Evolutionary conservation across 2,329 filamentous ascomycete genomes (phyloP).

Genomic region (Coniosporium tulheliwenetii): DNA sequence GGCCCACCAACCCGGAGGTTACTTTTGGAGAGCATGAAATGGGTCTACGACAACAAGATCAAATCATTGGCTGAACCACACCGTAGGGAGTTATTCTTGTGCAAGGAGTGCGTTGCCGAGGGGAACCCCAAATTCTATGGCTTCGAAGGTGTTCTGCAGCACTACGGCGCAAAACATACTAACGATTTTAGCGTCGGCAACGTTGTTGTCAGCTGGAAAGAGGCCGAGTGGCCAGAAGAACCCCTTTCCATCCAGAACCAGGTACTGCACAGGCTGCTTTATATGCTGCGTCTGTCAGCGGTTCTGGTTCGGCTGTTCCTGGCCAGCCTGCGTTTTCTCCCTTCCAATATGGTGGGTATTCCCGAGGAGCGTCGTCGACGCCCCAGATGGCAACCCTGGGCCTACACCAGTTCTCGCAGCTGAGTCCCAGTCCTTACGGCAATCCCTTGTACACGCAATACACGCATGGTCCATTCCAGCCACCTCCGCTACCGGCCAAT

Average conservation of each 20-base stretch:
- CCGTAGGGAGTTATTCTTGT: constrained; percentile 61
- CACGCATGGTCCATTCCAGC: constrained; percentile 14
- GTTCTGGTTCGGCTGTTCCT: constrained; percentile 6
- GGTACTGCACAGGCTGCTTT: constrained; percentile 24
- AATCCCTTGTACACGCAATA: constrained; percentile 13
- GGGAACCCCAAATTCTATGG: constrained; percentile 51
- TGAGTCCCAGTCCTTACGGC: constrained; percentile 18
- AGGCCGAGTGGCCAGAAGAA: constrained; percentile 61
- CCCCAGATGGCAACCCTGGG: constrained; percentile 18
- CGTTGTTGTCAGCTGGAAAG: constrained; percentile 59
- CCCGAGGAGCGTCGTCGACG: constrained; percentile 19
- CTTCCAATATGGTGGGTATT: constrained; percentile 18
- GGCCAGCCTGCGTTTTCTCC: constrained; percentile 10
- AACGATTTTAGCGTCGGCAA: constrained; percentile 52
- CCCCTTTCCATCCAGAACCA: constrained; percentile 55
- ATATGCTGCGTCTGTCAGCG: constrained; percentile 15
- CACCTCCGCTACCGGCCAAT: not conserved
- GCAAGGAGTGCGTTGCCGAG: constrained; percentile 46
- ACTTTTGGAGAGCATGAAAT: constrained; percentile 75
- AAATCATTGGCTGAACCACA: constrained; percentile 50
- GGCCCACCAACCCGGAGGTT: constrained; percentile 45
- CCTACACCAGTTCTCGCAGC: constrained; percentile 4
- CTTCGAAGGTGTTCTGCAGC: constrained; percentile 67
- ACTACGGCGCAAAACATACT: constrained; percentile 73
- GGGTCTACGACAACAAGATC: constrained; percentile 65